phyloP scores from a whole-genome alignment of 768 basidiomycete genomes.

The Boletus eberwhitei region DNA sequence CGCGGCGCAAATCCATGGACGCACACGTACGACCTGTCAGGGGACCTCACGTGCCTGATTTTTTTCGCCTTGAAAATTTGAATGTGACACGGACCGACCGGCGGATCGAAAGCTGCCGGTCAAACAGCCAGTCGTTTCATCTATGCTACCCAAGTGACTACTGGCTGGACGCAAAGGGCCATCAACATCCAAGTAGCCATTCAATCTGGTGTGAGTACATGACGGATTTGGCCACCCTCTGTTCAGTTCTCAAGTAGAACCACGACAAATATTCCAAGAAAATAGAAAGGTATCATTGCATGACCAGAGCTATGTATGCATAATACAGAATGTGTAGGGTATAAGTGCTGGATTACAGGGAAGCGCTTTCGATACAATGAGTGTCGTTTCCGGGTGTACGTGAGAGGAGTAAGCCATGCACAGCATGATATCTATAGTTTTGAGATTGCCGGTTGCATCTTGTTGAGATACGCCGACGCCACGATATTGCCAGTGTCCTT shows the following conservation, averaged over 20 bases:
- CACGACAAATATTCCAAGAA: slow-evolving; percentile 1
- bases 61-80: no score
- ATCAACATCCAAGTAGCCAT: background rate
- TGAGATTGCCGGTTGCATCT: slow-evolving; percentile 61
- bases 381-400: slow-evolving; percentile 11
- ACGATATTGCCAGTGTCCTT: slow-evolving; percentile 55
- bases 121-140: background rate
- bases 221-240: no score
- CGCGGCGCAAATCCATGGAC: background rate
- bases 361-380: slow-evolving; percentile 20
- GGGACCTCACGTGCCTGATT: no score
- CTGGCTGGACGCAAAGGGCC: background rate
- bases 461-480: slow-evolving; percentile 66
- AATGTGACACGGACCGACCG: background rate
- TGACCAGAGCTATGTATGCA: slow-evolving; percentile 1
- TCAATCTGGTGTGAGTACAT: background rate
- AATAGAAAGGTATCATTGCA: slow-evolving; percentile 4
- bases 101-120: background rate
- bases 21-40: no score
- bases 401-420: background rate
- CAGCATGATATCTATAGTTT: slow-evolving; percentile 38
- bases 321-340: slow-evolving; percentile 25
- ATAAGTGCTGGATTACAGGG: slow-evolving; percentile 16
- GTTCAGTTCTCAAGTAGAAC: background rate
- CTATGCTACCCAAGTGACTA: no score